Conservation (phyloP, 2,329 filamentous ascomycete species). For the Talaromyces sp. region DNA sequence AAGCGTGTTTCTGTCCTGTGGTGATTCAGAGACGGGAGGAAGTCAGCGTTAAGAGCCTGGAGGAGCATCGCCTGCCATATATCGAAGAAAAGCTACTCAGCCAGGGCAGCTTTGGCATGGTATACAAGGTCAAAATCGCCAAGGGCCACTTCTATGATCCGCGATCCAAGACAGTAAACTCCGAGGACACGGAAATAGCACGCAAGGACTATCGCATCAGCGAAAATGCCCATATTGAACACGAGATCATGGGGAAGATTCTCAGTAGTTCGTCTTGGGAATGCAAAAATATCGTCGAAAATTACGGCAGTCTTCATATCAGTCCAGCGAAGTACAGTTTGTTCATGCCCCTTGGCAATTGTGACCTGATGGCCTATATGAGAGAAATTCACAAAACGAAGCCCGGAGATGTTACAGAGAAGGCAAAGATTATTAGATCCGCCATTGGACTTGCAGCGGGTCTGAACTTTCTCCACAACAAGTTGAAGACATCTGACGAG, state of each 20-base stretch:
- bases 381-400: slow-evolving; percentile 15
- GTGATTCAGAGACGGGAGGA: slow-evolving; percentile 24
- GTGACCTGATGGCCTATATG: slow-evolving; percentile 36
- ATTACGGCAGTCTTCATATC: slow-evolving; percentile 30
- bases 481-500: slow-evolving; percentile 21
- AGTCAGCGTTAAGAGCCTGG: slow-evolving; percentile 18
- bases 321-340: slow-evolving; percentile 30
- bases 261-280: slow-evolving; percentile 22
- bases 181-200: slow-evolving; percentile 19
- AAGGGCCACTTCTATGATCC: slow-evolving; percentile 28
- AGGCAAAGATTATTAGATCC: slow-evolving; percentile 22
- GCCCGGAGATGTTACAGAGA: slow-evolving; percentile 15
- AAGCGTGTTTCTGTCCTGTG: slow-evolving; percentile 30
- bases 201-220: slow-evolving; percentile 35
- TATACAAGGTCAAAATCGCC: slow-evolving; percentile 26
- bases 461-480: slow-evolving; percentile 35
- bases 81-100: slow-evolving; percentile 25
- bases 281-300: slow-evolving; percentile 34
- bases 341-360: slow-evolving; percentile 37
- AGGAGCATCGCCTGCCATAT: slow-evolving; percentile 28
- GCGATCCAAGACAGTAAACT: slow-evolving; percentile 11
- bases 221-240: slow-evolving; percentile 22
- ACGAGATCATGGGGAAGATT: slow-evolving; percentile 31
- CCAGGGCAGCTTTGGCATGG: slow-evolving; percentile 28
- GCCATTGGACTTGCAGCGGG: slow-evolving; percentile 30